phyloP scores from a whole-genome alignment of 1,284 basidiomycete species.

The Naganishia sp. region DNA sequence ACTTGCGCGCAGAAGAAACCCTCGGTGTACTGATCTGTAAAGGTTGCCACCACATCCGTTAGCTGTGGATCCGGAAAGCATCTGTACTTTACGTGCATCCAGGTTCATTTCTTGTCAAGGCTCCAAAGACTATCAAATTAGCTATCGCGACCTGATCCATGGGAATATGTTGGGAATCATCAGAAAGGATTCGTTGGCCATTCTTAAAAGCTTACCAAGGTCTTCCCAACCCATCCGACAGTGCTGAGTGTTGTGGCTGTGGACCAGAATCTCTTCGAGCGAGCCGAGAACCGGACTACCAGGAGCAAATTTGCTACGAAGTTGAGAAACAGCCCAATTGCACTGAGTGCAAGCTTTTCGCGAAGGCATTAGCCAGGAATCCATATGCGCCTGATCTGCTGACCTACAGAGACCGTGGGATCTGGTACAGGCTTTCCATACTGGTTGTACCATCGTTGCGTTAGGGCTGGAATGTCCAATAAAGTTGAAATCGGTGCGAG shows the following conservation, averaged over 20 bases:
- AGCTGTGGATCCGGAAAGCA: conserved; percentile 14
- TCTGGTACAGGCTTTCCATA: conserved; percentile 26
- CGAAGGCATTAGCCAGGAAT: conserved; percentile 6
- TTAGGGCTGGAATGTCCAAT: conserved; percentile 56
- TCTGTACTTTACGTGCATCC: conserved; percentile 40
- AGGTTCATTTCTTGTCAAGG: conserved; percentile 41
- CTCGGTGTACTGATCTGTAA: conserved; percentile 25
- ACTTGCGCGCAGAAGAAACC: conserved; percentile 56
- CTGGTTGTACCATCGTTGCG: conserved; percentile 34
- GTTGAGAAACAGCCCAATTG: conserved; percentile 53
- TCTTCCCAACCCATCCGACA: conserved; percentile 55
- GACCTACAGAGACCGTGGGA: conserved; percentile 26
- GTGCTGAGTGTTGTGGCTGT: conserved; percentile 41
- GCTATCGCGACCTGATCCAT: conserved; percentile 44
- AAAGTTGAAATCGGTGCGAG: conserved; percentile 54
- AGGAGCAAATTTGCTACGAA: conserved; percentile 55
- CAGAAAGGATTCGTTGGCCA: too few relatives aligned
- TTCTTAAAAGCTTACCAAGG: conserved; percentile 33
- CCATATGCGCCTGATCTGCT: background rate
- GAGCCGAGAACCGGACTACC: conserved; percentile 53
- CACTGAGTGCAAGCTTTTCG: conserved; percentile 51
- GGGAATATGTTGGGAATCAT: background rate
- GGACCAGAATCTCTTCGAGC: conserved; percentile 42
- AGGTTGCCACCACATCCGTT: background rate
- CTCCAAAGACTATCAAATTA: conserved; percentile 54